Evolutionary conservation across 768 basidiomycete genomes (phyloP).

Genomic region (Terana coerulea): DNA sequence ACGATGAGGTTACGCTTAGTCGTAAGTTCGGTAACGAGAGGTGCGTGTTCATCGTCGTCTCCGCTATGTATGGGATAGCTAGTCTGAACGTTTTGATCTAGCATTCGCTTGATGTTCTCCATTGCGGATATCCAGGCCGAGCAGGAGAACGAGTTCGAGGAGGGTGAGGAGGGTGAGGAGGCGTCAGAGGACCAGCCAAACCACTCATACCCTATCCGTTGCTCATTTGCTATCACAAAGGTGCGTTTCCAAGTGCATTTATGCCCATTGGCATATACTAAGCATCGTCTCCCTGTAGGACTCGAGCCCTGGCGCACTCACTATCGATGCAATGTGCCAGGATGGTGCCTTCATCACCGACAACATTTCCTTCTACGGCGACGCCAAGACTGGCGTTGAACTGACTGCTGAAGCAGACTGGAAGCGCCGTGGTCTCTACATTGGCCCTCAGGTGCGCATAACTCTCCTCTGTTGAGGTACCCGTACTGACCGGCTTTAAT

Average conservation of each 20-base stretch:
- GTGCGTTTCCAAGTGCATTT: slow-evolving; percentile 29
- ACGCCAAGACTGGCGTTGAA: slow-evolving; percentile 66
- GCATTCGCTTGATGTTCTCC: slow-evolving; percentile 89
- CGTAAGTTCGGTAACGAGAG: slow-evolving; percentile 88
- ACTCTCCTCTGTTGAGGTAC: neutral
- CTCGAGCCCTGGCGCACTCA: slow-evolving; percentile 59
- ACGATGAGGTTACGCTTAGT: slow-evolving; percentile 79
- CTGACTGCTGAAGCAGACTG: slow-evolving; percentile 89
- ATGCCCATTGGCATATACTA: neutral
- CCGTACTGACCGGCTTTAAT: neutral
- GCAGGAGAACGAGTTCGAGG: slow-evolving; percentile 35
- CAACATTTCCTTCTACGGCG: slow-evolving; percentile 83
- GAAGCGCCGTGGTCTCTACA: slow-evolving; percentile 87
- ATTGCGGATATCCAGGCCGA: slow-evolving; percentile 75
- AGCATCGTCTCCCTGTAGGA: slow-evolving; percentile 37
- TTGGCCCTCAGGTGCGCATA: slow-evolving; percentile 75
- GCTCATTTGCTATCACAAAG: slow-evolving; percentile 84
- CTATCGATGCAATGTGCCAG: slow-evolving; percentile 74
- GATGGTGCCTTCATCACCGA: slow-evolving; percentile 83
- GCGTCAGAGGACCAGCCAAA: slow-evolving; percentile 33
- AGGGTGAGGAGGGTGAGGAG: slow-evolving; percentile 38
- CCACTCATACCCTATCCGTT: slow-evolving; percentile 67
- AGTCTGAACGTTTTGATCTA: slow-evolving; percentile 27
- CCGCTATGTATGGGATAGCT: neutral
- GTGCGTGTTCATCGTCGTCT: slow-evolving; percentile 44